A percentile compares a stretch with the other conserved stretches of the same genome.
phyloP scores from a whole-genome alignment of 805 yeast species.

The Teunomyces tritomae region DNA sequence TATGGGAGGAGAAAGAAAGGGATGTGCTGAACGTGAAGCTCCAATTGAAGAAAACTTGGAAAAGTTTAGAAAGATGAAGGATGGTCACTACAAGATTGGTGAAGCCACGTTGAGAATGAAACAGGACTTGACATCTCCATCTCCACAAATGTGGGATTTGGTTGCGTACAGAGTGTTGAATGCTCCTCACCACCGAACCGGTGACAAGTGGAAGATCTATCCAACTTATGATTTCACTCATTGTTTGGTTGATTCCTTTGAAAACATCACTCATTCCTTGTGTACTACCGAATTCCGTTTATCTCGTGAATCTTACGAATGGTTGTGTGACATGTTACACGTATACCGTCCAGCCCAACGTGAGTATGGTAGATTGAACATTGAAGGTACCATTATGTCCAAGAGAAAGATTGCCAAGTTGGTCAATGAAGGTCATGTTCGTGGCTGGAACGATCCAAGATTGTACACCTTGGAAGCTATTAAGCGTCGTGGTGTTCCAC shows the following conservation, averaged over 20 bases:
- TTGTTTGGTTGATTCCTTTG: conserved; percentile 97
- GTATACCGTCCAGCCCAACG: conserved; percentile 98
- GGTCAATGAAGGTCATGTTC: conserved; percentile 75
- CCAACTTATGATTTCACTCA: conserved; percentile 99
- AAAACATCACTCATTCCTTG: conserved; percentile 91
- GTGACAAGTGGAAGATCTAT: conserved; percentile 94
- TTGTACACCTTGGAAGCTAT: conserved; percentile 91
- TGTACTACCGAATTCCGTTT: conserved; percentile 95
- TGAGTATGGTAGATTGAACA: conserved; percentile 94
- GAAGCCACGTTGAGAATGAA: conserved; percentile 96
- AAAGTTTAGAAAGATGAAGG: conserved; percentile 88
- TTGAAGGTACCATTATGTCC: conserved; percentile 91
- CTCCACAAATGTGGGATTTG: conserved; percentile 99
- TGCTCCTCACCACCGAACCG: conserved; percentile 94
- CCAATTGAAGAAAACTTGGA: conserved; percentile 69
- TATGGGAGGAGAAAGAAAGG: conserved; percentile 86
- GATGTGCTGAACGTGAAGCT: conserved; percentile 74
- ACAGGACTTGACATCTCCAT: conserved; percentile 83
- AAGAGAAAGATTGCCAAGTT: conserved; percentile 94
- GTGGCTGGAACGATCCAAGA: conserved; percentile 99
- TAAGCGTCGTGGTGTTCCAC: conserved; percentile 97
- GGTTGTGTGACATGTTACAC: conserved; percentile 94
- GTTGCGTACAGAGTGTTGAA: conserved; percentile 94
- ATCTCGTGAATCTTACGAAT: conserved; percentile 93
- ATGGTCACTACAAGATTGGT: conserved; percentile 85